Percentiles rank a stretch among this genome's conserved stretches.
These are phyloP conservation scores for Salix suchowensis DNA, from an alignment of 345 rosid species.

Conservation along the genomic window DNA sequence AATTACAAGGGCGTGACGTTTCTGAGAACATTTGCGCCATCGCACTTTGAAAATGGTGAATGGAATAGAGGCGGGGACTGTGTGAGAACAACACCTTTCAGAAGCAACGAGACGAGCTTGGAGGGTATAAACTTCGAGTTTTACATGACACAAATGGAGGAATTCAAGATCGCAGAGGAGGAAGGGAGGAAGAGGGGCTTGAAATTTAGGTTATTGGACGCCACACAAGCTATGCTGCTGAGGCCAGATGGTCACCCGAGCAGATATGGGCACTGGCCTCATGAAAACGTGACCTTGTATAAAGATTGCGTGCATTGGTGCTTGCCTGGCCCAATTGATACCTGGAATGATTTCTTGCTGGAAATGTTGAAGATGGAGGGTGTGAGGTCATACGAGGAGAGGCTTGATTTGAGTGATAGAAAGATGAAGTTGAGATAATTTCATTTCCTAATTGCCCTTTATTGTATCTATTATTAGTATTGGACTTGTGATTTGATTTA, in stretches of 20 bases:
- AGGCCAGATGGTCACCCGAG: slow-evolving; percentile 90
- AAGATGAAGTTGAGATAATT: slow-evolving; percentile 9
- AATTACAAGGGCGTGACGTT: slow-evolving; percentile 56
- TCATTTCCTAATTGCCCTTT: too few relatives aligned
- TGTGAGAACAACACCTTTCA: slow-evolving; percentile 46
- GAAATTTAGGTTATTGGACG: slow-evolving; percentile 57
- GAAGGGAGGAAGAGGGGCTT: slow-evolving; percentile 51
- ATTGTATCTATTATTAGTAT: too few relatives aligned
- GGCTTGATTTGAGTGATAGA: slow-evolving; percentile 19
- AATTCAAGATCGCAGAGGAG: slow-evolving; percentile 49
- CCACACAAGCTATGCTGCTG: slow-evolving; percentile 50
- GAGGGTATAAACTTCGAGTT: slow-evolving; percentile 47
- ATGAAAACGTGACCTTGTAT: slow-evolving; percentile 64
- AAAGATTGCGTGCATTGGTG: slow-evolving; percentile 97
- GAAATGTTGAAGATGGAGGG: slow-evolving; percentile 81
- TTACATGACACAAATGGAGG: slow-evolving; percentile 69
- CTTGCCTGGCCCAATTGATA: slow-evolving; percentile 85
- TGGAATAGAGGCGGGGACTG: slow-evolving; percentile 91
- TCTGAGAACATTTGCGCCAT: slow-evolving; percentile 64
- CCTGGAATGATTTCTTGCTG: slow-evolving; percentile 71
- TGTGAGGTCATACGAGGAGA: slow-evolving; percentile 23
- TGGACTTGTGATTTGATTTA: too few relatives aligned
- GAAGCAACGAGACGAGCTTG: slow-evolving; percentile 47
- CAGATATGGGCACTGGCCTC: slow-evolving; percentile 54
- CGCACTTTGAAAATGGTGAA: slow-evolving; percentile 73